These are phyloP conservation scores for Exsudoporus floridanus DNA, from an alignment of 1,284 basidiomycete species.

Conservation along the genomic window DNA sequence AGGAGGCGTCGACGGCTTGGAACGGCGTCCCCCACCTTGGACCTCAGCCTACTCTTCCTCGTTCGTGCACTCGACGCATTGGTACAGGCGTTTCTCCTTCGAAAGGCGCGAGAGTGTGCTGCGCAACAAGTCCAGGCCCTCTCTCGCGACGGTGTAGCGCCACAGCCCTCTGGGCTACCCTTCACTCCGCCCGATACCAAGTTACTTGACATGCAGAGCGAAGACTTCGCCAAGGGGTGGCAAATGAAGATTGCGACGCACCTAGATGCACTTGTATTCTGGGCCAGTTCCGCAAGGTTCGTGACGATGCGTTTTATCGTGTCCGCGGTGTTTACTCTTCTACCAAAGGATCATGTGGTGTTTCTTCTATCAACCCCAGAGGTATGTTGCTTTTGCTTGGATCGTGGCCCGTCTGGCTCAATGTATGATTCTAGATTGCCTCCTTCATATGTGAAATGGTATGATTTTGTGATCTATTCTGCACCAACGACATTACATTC, in stretches of 20 bases:
- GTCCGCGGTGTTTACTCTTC: conserved; percentile 1
- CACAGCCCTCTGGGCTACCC: background rate
- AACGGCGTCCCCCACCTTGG: conserved; percentile 54
- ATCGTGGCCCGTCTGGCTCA: conserved; percentile 1
- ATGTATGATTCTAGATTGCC: conserved; percentile 51
- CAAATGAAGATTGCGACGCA: conserved; percentile 36
- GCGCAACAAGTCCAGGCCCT: background rate
- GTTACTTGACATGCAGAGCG: background rate
- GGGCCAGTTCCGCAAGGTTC: conserved; percentile 72
- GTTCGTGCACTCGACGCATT: conserved; percentile 68
- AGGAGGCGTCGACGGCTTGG: conserved; percentile 8
- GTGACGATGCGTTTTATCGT: conserved; percentile 17
- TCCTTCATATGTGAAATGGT: conserved; percentile 70
- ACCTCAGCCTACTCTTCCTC: conserved; percentile 64
- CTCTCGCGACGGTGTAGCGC: background rate
- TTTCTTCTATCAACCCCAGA: conserved; percentile 71
- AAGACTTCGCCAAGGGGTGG: conserved; percentile 16
- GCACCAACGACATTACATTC: background rate
- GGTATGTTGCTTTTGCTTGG: conserved; percentile 39
- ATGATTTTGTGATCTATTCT: background rate
- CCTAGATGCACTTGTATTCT: conserved; percentile 69
- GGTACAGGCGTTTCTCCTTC: conserved; percentile 41
- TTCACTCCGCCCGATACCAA: background rate
- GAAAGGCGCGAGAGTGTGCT: conserved; percentile 8
- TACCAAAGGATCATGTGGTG: conserved; percentile 77